These are phyloP conservation scores for Pseudogymnoascus sp. DNA, from an alignment of 2,329 filamentous ascomycete species.

Conservation along the genomic window DNA sequence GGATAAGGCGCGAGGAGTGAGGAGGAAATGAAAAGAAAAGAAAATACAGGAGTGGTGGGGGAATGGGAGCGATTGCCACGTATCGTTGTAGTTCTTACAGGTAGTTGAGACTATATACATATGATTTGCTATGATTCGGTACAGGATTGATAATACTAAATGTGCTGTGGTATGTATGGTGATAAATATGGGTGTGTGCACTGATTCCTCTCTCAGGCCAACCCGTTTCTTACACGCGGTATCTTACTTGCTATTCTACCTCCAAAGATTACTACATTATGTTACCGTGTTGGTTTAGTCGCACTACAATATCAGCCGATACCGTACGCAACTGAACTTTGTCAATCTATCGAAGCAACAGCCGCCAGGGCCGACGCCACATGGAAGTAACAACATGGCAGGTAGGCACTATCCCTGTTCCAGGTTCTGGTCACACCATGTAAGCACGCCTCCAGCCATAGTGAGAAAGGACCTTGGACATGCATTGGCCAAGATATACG, in stretches of 20 bases:
- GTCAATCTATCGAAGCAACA: background rate
- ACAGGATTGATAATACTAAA: background rate
- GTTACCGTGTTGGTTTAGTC: background rate
- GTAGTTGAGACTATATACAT: slow-evolving; percentile 6
- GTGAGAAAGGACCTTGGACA: background rate
- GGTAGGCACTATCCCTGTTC: background rate
- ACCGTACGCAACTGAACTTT: background rate
- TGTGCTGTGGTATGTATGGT: background rate
- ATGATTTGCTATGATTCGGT: background rate
- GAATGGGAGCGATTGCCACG: background rate
- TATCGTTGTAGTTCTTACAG: background rate
- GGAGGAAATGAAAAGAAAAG: background rate
- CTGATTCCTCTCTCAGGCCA: background rate
- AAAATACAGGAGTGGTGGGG: background rate
- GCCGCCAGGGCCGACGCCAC: background rate
- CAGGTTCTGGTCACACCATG: background rate
- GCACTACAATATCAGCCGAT: background rate
- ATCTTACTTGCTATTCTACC: background rate
- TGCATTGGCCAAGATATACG: background rate
- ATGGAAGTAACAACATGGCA: background rate
- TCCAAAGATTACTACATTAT: background rate
- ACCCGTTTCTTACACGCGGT: background rate
- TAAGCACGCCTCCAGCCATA: background rate
- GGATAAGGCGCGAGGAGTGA: background rate
- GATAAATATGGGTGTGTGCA: no score